These are phyloP conservation scores for Candida easanensis DNA, from an alignment of 805 yeast genomes.

Conservation along the genomic window DNA sequence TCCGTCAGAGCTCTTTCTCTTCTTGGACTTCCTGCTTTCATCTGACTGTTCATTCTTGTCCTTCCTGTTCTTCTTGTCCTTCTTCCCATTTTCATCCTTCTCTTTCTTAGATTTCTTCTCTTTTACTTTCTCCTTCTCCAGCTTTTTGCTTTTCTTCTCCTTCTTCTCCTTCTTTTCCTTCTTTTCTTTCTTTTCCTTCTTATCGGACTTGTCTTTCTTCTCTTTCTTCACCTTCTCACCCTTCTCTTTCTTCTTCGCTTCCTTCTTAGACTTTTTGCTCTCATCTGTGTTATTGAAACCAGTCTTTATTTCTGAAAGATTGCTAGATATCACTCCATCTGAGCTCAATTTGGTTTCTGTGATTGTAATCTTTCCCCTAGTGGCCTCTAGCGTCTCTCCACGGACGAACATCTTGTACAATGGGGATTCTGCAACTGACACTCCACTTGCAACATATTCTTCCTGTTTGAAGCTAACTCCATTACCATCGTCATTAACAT, in stretches of 20 bases:
- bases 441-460: conserved; percentile 43
- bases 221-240: conserved; percentile 18
- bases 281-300: conserved; percentile 19
- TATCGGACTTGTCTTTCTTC: conserved; percentile 29
- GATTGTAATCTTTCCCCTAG: conserved; percentile 44
- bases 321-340: conserved; percentile 1
- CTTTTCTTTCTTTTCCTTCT: conserved; percentile 27
- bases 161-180: conserved; percentile 10
- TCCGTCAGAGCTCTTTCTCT: not conserved
- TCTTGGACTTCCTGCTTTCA: conserved; percentile 4
- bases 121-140: conserved; percentile 9
- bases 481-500: conserved; percentile 40
- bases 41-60: conserved; percentile 31
- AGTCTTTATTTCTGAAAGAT: conserved; percentile 16
- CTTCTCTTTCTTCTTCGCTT: conserved; percentile 14
- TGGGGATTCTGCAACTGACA: conserved; percentile 59
- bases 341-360: conserved; percentile 4
- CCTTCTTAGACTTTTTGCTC: conserved; percentile 25
- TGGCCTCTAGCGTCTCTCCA: conserved; percentile 84
- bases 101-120: conserved; percentile 17
- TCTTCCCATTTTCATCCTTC: conserved; percentile 14
- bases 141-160: not conserved
- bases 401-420: conserved; percentile 81
- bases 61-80: conserved; percentile 16
- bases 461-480: conserved; percentile 54